Evolutionary conservation across 2,329 filamentous ascomycete species (phyloP), one percentile per base, ranked within the genome.

Genomic region (Beauveria varroae): DNA sequence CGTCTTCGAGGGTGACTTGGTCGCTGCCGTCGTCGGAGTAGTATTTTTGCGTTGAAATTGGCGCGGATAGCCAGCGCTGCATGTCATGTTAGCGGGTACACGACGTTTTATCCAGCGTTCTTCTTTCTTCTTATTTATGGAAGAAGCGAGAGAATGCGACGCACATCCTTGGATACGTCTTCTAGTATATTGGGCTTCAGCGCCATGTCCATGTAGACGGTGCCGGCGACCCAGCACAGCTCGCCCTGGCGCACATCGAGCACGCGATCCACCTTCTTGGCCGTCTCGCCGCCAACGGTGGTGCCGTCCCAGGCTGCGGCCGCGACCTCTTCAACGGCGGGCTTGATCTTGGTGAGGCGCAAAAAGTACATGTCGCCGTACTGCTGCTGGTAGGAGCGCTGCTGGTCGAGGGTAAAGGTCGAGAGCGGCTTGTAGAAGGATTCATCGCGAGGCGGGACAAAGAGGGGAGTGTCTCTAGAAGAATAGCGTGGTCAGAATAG

Each of bases 311-410:
- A 99, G 7, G 88, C 86, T 40, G 87, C 86, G 18, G 78, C 75
- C 0, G 93, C 93, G 56, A 90, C 81, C 64, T 83, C 75, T 68
- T 96, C 90, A 0, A 96, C 89, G 0, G 85, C 82, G 10, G 92
- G 90, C 75, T 93, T 97, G 72, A 99, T 85, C 75, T 90, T 89
- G 43, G 91, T 86, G 26, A 99, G 82, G 14, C 95, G 89, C 67
- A 97, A 74, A 72, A 97, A 99, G 81, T 99, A 99, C 85, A 98
- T 93, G 75, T 99, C 95, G 64, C 89, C 91, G 82, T 90, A 99
- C 76, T 99, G 95, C 73, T 98, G 95, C 73, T 93, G 82, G 73
- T 98, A 99, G 60, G 92, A 88, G 64, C 82, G 82, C 63, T 82
- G 78, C 68, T 82, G 87, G 26, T 89, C 83, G 10, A 98, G 84